Percentiles rank a stretch among this genome's conserved stretches.
These are phyloP conservation scores for Grigorovia humatica DNA, from an alignment of 805 yeast species.

Conservation along the genomic window DNA sequence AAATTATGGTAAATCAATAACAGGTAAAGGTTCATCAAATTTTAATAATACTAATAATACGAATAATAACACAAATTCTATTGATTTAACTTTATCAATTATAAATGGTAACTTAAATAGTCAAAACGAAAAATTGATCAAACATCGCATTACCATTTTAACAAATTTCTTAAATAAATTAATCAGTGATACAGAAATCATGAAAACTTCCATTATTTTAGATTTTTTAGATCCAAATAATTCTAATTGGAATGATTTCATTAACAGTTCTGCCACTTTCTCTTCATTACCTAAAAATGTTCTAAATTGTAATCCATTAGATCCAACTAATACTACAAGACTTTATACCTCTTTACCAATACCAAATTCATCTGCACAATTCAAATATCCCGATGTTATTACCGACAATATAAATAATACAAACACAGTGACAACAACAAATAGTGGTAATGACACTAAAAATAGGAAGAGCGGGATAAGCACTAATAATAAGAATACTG, in stretches of 20 bases:
- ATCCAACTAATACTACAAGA: conserved; percentile 28
- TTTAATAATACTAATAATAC: conserved; percentile 5
- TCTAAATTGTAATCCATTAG: conserved; percentile 27
- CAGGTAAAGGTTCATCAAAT: conserved; percentile 21
- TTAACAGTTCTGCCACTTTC: conserved; percentile 26
- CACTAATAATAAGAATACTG: background rate
- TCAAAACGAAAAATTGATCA: conserved; percentile 27
- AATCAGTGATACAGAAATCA: conserved; percentile 19
- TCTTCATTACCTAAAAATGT: conserved; percentile 25
- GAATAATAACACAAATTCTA: conserved; percentile 15
- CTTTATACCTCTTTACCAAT: conserved; percentile 27
- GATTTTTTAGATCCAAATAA: conserved; percentile 29
- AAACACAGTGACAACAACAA: too few species aligned
- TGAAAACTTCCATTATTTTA: conserved; percentile 22
- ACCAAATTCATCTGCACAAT: conserved; percentile 19
- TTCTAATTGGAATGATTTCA: conserved; percentile 26
- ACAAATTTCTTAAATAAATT: conserved; percentile 26
- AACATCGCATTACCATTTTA: conserved; percentile 28
- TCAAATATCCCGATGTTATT: conserved; percentile 11
- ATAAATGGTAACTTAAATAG: conserved; percentile 23
- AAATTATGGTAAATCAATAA: conserved; percentile 24
- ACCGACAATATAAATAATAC: background rate
- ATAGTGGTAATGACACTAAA: too few species aligned
- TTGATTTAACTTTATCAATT: conserved; percentile 23
- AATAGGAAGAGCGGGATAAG: too few species aligned